A percentile compares a stretch with the other conserved stretches of the same genome.
phyloP scores from a whole-genome alignment of 2,329 filamentous ascomycete genomes.

The Scytalidium lignicola region DNA sequence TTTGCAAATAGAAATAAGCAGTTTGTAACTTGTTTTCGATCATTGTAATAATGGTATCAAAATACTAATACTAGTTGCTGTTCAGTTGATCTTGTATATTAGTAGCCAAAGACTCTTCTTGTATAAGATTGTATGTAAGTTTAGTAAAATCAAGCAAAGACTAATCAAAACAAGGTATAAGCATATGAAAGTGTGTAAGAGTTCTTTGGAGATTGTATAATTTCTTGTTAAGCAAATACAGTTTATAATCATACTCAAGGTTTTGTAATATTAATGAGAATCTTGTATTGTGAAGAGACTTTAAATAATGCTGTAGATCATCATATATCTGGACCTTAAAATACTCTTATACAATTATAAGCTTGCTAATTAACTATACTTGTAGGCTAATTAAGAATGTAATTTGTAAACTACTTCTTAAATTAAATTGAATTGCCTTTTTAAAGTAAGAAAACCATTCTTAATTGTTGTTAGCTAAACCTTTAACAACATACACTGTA shows the following conservation, averaged over 20 bases:
- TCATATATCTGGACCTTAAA: slow-evolving; percentile 2
- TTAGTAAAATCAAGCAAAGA: neutral
- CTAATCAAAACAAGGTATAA: neutral
- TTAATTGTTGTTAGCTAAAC: slow-evolving; percentile 3
- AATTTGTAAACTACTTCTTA: neutral
- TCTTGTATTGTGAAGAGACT: neutral
- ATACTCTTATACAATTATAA: neutral
- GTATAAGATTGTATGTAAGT: neutral
- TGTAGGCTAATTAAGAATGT: slow-evolving; percentile 1
- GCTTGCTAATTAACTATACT: neutral
- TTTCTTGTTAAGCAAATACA: neutral
- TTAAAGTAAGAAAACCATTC: slow-evolving; percentile 2
- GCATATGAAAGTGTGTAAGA: neutral
- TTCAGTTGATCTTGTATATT: neutral
- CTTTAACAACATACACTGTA: slow-evolving; percentile 3
- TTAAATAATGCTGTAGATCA: neutral
- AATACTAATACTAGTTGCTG: neutral
- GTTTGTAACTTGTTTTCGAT: too few relatives aligned
- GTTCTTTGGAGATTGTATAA: neutral
- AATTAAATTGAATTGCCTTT: neutral
- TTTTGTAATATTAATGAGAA: neutral
- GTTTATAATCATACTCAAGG: slow-evolving; percentile 2
- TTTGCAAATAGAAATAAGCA: too few relatives aligned
- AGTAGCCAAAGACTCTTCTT: neutral
- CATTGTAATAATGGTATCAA: too few relatives aligned